Evolutionary conservation across 345 rosid species (phyloP), one percentile per base, ranked within the genome.

Genomic region (Syzygium grande): DNA sequence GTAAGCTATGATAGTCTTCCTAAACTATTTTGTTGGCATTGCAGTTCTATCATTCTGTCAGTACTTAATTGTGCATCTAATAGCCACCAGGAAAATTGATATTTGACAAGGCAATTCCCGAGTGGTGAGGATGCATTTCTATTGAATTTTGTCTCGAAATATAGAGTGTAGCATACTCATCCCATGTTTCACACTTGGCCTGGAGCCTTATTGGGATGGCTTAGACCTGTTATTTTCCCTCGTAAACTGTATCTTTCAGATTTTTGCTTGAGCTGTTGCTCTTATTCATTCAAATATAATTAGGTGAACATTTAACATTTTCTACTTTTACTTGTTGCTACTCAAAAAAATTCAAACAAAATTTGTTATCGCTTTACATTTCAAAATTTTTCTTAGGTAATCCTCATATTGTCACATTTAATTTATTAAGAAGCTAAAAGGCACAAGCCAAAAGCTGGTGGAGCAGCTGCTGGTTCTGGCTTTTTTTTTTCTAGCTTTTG

Each of bases 1-100:
- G 98, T 96, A 92, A 94, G 98, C 83, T 27, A 73, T 73, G 83
- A 38, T 34, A 22, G 83, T 73, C 83, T 73, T 19, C 14, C 83
- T 19, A 19, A 73, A 34, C 49, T 73, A 73, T 41, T 73, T 38
- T 73, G 80, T 73, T 17, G 46, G 79, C 25, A 17, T 34, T 34
- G 49, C 80, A 34, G 25, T 68, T 38, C 43, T 17, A 68, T 68
- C 46, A 34, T 34, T 34, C 25, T 34, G 80, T 38, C 80, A 73
- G 25, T 19, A 10, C 83, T 73, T 38, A 73, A 41, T 34, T 34
- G 13, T 73, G 25, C 83, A 38, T 10, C 83, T 73, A 73, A 73
- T 38, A 73, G 83, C 49, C 83, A 73, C 27, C 49, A 38, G 83
- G 43, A 38, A 19, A 38, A 38, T 38, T 73, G 83, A 19, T 49